Conservation (phyloP, 331 rosid genomes). For the Acacia pycnantha region DNA sequence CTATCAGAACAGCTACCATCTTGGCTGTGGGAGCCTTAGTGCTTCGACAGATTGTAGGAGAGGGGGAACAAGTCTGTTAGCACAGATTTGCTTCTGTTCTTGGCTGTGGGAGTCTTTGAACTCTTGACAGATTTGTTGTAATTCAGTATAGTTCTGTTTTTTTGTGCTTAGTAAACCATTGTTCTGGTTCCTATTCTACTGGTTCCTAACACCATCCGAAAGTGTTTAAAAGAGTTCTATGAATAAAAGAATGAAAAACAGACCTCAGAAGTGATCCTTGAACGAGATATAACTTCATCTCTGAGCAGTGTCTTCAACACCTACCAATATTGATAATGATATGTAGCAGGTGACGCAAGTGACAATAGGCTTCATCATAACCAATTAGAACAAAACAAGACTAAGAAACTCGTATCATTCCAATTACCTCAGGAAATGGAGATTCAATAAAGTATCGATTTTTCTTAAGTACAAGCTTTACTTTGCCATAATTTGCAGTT, state of each 20-base stretch:
- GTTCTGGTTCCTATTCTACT: too few species aligned
- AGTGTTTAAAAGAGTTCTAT: background rate
- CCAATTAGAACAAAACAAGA: background rate
- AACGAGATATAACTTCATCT: constrained; percentile 51
- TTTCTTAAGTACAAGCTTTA: constrained; percentile 77
- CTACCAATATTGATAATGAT: constrained; percentile 31
- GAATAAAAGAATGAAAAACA: constrained; percentile 5
- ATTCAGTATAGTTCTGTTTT: too few species aligned
- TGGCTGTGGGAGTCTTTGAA: too few species aligned
- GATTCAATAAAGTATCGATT: constrained; percentile 68
- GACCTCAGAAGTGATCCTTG: constrained; percentile 62
- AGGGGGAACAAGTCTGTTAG: too few species aligned
- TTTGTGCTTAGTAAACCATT: too few species aligned
- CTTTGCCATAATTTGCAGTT: constrained; percentile 72
- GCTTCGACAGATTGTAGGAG: too few species aligned
- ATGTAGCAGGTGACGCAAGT: background rate
- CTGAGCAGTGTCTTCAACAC: constrained; percentile 64
- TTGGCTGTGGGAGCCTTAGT: too few species aligned
- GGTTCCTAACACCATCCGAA: too few species aligned
- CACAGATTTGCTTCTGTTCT: too few species aligned
- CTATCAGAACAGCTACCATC: too few species aligned
- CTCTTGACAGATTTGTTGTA: too few species aligned
- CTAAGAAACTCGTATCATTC: background rate
- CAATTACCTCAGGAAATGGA: constrained; percentile 61
- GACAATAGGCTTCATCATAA: background rate